Percentiles rank a stretch among this genome's conserved stretches.
phyloP scores from a whole-genome alignment of 768 basidiomycete genomes.

The Amanita polypyramis region DNA sequence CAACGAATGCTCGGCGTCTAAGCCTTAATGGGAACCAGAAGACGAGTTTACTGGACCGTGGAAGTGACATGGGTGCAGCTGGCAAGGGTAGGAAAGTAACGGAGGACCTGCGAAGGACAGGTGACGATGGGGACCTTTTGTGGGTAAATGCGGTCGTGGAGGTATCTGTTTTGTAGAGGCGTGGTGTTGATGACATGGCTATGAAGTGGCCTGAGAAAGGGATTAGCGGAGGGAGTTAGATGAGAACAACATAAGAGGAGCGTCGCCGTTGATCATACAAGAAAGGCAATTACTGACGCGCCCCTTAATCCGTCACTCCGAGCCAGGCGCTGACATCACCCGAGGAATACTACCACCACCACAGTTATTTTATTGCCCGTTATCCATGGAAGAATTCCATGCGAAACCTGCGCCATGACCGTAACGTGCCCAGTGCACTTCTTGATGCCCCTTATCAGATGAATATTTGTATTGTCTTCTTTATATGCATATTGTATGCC shows the following conservation, averaged over 20 bases:
- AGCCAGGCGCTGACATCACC: neutral
- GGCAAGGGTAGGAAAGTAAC: neutral
- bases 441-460: too few relatives aligned
- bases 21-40: conserved; percentile 32
- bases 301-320: neutral
- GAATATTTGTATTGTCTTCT: too few relatives aligned
- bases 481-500: too few relatives aligned
- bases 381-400: too few relatives aligned
- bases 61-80: neutral
- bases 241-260: neutral
- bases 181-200: neutral
- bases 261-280: neutral
- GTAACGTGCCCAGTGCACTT: too few relatives aligned
- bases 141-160: neutral
- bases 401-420: conserved; percentile 11
- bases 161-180: neutral
- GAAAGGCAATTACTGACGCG: neutral
- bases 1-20: conserved; percentile 43
- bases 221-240: neutral
- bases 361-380: neutral
- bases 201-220: neutral
- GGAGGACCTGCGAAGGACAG: neutral
- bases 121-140: neutral
- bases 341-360: neutral
- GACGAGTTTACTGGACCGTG: conserved; percentile 11